Percentiles rank a stretch among this genome's conserved stretches.
These are phyloP conservation scores for Acanthamoeba divionensis DNA, from an alignment of 208 protist species.

Conservation along the genomic window DNA sequence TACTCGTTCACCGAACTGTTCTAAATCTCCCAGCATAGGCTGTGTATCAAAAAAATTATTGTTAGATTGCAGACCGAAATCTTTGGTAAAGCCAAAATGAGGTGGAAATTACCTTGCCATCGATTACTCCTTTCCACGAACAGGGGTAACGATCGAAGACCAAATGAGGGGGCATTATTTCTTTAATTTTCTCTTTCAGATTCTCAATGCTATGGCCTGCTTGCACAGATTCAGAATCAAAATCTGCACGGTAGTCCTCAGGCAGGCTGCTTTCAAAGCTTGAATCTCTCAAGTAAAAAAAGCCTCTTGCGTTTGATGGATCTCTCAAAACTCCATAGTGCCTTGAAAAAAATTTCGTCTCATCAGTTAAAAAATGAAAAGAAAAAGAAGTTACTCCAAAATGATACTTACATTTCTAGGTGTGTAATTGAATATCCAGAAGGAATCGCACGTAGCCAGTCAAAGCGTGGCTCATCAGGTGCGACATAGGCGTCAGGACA, in stretches of 20 bases:
- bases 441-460: conserved; percentile 69
- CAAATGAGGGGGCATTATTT: background rate
- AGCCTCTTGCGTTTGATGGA: background rate
- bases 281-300: conserved; percentile 83
- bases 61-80: too few species aligned
- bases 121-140: conserved; percentile 2
- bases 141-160: background rate
- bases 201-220: background rate
- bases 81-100: background rate
- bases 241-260: background rate
- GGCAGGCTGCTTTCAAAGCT: conserved; percentile 5
- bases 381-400: background rate
- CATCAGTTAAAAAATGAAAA: background rate
- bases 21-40: conserved; percentile 10
- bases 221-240: conserved; percentile 38
- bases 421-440: conserved; percentile 89
- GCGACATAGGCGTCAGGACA: conserved; percentile 8
- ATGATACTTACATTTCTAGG: conserved; percentile 87
- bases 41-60: too few species aligned
- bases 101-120: background rate
- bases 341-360: background rate
- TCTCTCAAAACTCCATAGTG: conserved; percentile 78
- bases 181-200: conserved; percentile 21
- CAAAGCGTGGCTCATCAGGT: conserved; percentile 49
- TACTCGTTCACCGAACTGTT: conserved; percentile 50